Evolutionary conservation across 352 stramenopile genomes (phyloP).

Genomic region (Globisporangium cystogenes): DNA sequence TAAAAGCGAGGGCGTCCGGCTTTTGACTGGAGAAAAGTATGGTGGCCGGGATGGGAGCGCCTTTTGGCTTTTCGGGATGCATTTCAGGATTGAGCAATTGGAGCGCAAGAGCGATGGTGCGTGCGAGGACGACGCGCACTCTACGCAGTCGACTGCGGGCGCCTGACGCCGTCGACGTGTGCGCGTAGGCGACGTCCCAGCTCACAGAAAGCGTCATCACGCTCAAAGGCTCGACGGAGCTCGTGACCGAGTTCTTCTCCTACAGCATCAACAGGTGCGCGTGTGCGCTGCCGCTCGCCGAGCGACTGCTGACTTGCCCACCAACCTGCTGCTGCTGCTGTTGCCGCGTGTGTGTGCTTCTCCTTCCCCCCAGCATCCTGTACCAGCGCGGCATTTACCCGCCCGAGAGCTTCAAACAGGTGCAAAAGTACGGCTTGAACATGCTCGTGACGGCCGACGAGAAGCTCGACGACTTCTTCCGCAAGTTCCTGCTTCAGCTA

Average conservation of each 20-base stretch:
- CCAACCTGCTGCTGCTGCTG: neutral
- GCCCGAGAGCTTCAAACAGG: slow-evolving; percentile 96
- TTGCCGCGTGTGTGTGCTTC: neutral
- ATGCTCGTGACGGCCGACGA: slow-evolving; percentile 98
- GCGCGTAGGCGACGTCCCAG: slow-evolving; percentile 52
- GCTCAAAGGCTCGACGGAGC: slow-evolving; percentile 97
- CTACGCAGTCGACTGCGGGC: neutral
- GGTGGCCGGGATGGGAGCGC: neutral
- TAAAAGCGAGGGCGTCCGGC: neutral
- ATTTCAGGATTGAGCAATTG: neutral
- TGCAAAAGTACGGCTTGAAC: slow-evolving; percentile 97
- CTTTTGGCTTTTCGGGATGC: neutral
- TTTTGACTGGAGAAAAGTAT: neutral
- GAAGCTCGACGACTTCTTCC: slow-evolving; percentile 94
- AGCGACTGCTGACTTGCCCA: slow-evolving; percentile 3
- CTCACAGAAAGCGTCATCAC: slow-evolving; percentile 94
- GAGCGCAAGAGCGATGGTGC: neutral
- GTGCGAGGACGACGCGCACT: no score
- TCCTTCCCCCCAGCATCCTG: slow-evolving; percentile 91
- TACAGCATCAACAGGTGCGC: slow-evolving; percentile 97
- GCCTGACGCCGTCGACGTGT: neutral
- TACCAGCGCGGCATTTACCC: slow-evolving; percentile 98
- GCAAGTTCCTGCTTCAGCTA: slow-evolving; percentile 90
- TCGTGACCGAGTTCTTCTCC: slow-evolving; percentile 99
- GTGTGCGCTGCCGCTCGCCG: neutral